These are phyloP conservation scores for Linderniella brevidens DNA, from an alignment of 257 asterid genomes.

Conservation along the genomic window DNA sequence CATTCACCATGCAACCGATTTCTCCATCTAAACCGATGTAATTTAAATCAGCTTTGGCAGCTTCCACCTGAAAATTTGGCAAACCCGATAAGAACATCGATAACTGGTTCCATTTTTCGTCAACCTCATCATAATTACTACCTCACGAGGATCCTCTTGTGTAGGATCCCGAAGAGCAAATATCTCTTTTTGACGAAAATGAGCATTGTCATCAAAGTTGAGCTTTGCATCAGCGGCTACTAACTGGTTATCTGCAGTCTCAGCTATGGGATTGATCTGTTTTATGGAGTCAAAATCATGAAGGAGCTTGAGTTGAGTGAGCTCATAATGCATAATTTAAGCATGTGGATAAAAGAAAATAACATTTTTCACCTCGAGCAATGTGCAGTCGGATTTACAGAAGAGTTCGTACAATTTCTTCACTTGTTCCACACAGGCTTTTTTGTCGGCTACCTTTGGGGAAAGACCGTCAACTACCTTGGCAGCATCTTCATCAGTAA, in stretches of 20 bases:
- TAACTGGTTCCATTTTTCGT: not conserved
- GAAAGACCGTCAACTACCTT: conserved; percentile 97
- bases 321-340: not conserved
- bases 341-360: not conserved
- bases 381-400: conserved; percentile 88
- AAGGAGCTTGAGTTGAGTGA: not conserved
- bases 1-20: conserved; percentile 99
- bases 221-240: conserved; percentile 99
- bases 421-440: conserved; percentile 87
- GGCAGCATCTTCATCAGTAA: conserved; percentile 91
- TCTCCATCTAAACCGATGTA: conserved; percentile 98
- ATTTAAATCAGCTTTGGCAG: conserved; percentile 92
- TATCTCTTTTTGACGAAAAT: conserved; percentile 74
- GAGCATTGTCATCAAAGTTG: conserved; percentile 96
- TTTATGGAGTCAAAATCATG: not conserved
- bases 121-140: conserved; percentile 12
- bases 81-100: conserved; percentile 29
- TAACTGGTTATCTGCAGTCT: conserved; percentile 74
- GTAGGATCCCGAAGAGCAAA: conserved; percentile 83
- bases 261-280: conserved; percentile 94
- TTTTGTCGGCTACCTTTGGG: conserved; percentile 79
- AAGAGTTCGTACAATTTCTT: conserved; percentile 85
- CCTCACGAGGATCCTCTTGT: conserved; percentile 99
- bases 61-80: conserved; percentile 50
- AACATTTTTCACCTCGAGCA: conserved; percentile 56